phyloP scores from a whole-genome alignment of 805 yeast species.

The Ascoidea asiatica region DNA sequence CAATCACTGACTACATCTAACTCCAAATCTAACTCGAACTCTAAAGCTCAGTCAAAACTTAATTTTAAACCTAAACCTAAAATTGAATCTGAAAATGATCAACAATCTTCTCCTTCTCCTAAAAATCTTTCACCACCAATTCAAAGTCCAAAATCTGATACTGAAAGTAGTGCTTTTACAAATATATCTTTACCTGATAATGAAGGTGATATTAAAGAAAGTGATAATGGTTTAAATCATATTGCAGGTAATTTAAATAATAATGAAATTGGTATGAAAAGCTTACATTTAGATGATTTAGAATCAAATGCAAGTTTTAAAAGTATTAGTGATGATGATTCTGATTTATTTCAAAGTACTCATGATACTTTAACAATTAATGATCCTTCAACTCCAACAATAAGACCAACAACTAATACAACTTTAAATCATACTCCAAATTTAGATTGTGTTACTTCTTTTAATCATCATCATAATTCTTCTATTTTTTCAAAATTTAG shows the following conservation, averaged over 20 bases:
- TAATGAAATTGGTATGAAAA: conserved; percentile 3
- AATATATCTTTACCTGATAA: conserved; percentile 9
- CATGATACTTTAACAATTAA: conserved; percentile 2
- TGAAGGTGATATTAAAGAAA: conserved; percentile 4
- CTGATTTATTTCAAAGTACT: conserved; percentile 9
- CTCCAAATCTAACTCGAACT: no score
- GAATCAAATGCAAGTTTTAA: conserved; percentile 10
- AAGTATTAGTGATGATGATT: conserved; percentile 8
- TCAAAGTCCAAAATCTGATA: conserved; percentile 4
- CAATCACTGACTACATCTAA: no score
- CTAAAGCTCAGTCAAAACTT: no score
- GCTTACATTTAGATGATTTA: conserved; percentile 10
- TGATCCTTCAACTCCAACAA: not conserved
- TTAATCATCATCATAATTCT: not conserved
- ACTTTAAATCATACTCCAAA: not conserved
- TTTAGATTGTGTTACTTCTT: not conserved
- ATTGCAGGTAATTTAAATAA: conserved; percentile 1
- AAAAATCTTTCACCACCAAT: no score
- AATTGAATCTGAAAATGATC: no score
- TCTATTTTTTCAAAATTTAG: not conserved
- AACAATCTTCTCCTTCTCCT: no score
- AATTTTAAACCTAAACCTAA: no score
- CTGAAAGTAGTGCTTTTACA: conserved; percentile 11
- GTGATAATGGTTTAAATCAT: conserved; percentile 7
- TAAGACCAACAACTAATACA: not conserved